Evolutionary conservation across 2,329 filamentous ascomycete genomes (phyloP).

Genomic region (Acrodontium crateriforme): DNA sequence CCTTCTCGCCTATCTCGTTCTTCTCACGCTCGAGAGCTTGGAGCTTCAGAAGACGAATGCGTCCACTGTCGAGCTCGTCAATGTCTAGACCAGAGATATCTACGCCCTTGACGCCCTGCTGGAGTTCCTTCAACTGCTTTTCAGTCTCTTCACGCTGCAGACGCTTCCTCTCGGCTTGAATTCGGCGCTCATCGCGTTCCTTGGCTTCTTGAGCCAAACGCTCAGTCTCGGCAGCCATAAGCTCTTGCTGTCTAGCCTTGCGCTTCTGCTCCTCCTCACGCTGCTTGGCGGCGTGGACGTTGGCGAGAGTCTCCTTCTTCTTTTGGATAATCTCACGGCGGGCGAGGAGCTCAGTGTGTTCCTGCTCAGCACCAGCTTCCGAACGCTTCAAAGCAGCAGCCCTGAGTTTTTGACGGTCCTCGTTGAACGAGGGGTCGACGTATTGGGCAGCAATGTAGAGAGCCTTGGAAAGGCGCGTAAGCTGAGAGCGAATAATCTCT

Average conservation of each 20-base stretch:
- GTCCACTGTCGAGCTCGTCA: slow-evolving; percentile 44
- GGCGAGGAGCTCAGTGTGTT: slow-evolving; percentile 72
- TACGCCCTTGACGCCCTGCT: slow-evolving; percentile 71
- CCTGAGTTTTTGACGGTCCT: slow-evolving; percentile 65
- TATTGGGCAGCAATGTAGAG: slow-evolving; percentile 92
- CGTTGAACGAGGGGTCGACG: slow-evolving; percentile 79
- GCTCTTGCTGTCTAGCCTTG: slow-evolving; percentile 70
- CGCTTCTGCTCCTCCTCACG: slow-evolving; percentile 86
- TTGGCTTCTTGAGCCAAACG: slow-evolving; percentile 85
- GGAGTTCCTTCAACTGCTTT: slow-evolving; percentile 89
- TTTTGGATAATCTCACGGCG: slow-evolving; percentile 88
- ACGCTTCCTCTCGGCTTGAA: slow-evolving; percentile 76
- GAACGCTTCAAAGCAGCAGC: slow-evolving; percentile 69
- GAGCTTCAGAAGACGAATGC: slow-evolving; percentile 86
- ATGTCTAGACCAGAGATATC: slow-evolving; percentile 80
- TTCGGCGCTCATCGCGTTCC: slow-evolving; percentile 73
- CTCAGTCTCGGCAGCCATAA: slow-evolving; percentile 79
- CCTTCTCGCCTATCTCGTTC: slow-evolving; percentile 83
- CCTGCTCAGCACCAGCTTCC: slow-evolving; percentile 76
- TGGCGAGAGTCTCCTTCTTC: slow-evolving; percentile 91
- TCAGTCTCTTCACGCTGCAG: slow-evolving; percentile 44
- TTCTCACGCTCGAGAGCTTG: slow-evolving; percentile 95
- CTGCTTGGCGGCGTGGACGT: slow-evolving; percentile 74
- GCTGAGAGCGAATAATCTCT: slow-evolving; percentile 90
- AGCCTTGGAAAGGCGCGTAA: slow-evolving; percentile 79